Evolutionary conservation across 768 basidiomycete species (phyloP).

Genomic region (Ephemerocybe angulata): DNA sequence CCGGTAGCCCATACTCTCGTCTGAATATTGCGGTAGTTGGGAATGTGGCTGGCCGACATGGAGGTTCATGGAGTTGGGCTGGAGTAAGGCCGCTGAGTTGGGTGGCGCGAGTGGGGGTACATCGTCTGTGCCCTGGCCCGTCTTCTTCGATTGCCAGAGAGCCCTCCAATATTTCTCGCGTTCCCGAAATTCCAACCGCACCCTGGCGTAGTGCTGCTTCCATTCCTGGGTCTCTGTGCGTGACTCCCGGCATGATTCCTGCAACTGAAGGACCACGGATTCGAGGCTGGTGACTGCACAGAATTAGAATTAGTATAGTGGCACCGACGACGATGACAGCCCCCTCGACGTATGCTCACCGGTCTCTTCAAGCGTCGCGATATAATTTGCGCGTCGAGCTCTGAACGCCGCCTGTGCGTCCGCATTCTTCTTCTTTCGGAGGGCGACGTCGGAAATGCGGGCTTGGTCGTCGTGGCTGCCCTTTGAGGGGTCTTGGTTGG

Average conservation of each 20-base stretch:
- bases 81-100: conserved; percentile 24
- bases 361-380: conserved; percentile 84
- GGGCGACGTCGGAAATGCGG: conserved; percentile 61
- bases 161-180: conserved; percentile 72
- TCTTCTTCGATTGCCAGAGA: conserved; percentile 64
- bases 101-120: conserved; percentile 50
- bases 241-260: conserved; percentile 73
- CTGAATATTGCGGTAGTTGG: conserved; percentile 33
- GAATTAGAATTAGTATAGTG: too few relatives aligned
- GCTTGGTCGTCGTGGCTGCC: conserved; percentile 32
- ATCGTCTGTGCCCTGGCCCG: conserved; percentile 45
- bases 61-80: conserved; percentile 27
- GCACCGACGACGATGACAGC: too few relatives aligned
- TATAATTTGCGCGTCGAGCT: conserved; percentile 79
- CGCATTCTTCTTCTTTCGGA: conserved; percentile 86
- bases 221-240: conserved; percentile 59
- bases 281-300: conserved; percentile 73
- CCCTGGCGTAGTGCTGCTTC: conserved; percentile 59
- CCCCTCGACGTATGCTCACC: too few relatives aligned
- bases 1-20: conserved; percentile 45
- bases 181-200: conserved; percentile 63
- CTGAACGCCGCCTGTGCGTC: conserved; percentile 86
- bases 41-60: conserved; percentile 35
- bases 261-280: conserved; percentile 78
- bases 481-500: conserved; percentile 31